These are phyloP conservation scores for Aquilaria malaccensis DNA, from an alignment of 345 rosid species.

Conservation along the genomic window DNA sequence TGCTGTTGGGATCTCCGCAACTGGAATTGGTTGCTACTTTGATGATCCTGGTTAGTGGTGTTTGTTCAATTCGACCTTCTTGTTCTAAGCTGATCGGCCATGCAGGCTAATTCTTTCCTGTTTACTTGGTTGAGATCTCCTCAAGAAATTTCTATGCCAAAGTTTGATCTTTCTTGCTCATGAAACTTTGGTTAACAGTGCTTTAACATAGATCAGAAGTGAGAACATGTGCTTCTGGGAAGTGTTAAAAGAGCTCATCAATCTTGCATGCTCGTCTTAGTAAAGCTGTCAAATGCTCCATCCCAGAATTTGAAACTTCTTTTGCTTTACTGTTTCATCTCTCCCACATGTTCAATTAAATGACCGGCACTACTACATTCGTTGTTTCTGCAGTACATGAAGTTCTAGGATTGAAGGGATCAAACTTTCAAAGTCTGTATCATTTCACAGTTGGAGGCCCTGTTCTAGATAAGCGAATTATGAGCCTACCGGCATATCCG, in stretches of 20 bases:
- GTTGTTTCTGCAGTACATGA: conserved; percentile 47
- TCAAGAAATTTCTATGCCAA: neutral
- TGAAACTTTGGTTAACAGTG: no score
- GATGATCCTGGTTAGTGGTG: conserved; percentile 67
- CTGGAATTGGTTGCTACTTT: conserved; percentile 89
- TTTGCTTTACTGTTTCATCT: neutral
- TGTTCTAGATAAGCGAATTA: conserved; percentile 71
- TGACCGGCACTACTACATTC: neutral
- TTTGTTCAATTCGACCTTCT: neutral
- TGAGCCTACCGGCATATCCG: conserved; percentile 92
- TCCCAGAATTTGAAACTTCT: neutral
- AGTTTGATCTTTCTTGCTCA: neutral
- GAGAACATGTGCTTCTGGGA: neutral
- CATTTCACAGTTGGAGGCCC: conserved; percentile 89
- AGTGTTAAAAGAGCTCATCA: no score
- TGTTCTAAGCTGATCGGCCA: neutral
- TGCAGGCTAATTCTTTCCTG: no score
- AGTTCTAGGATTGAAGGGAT: conserved; percentile 57
- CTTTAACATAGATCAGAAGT: neutral
- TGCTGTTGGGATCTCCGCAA: conserved; percentile 85
- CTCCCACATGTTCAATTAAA: neutral
- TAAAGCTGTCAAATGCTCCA: no score
- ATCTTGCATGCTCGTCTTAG: no score
- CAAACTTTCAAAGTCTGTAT: conserved; percentile 67
- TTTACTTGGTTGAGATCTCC: no score